phyloP scores from a whole-genome alignment of 192 early-diverging fungal genomes.

The Fimicolochytrium jonesii region DNA sequence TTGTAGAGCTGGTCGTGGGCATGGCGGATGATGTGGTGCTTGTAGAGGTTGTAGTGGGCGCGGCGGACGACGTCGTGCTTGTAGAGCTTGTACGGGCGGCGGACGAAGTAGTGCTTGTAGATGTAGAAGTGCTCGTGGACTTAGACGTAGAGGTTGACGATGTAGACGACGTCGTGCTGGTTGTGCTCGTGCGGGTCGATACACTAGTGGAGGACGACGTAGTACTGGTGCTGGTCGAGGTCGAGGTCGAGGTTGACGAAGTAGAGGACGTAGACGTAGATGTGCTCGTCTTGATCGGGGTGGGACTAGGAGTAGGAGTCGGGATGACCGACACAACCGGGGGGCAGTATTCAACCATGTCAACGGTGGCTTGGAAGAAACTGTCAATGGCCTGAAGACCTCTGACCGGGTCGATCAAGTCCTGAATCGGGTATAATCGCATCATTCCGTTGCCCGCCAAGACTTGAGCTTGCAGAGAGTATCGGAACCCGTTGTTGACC shows the following conservation, averaged over 20 bases:
- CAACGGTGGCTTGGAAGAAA: slow-evolving; percentile 29
- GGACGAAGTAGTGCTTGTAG: slow-evolving; percentile 8
- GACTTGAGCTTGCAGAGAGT: slow-evolving; percentile 32
- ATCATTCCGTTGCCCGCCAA: slow-evolving; percentile 25
- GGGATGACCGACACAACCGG: not conserved
- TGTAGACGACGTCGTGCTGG: slow-evolving; percentile 15
- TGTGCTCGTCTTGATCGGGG: not conserved
- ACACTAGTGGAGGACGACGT: not conserved
- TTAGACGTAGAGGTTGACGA: slow-evolving; percentile 7
- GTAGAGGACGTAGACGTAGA: not conserved
- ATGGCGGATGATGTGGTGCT: too few relatives aligned
- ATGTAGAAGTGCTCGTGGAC: not conserved
- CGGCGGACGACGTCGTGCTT: not conserved
- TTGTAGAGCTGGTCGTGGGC: too few relatives aligned
- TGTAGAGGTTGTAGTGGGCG: too few relatives aligned
- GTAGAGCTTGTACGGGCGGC: not conserved
- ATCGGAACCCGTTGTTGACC: slow-evolving; percentile 4
- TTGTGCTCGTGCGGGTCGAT: slow-evolving; percentile 9
- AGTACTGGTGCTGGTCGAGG: slow-evolving; percentile 13
- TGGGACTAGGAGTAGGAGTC: not conserved
- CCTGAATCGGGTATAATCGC: slow-evolving; percentile 32
- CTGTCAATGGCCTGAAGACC: slow-evolving; percentile 20
- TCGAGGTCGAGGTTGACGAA: not conserved
- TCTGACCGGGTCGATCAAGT: slow-evolving; percentile 26
- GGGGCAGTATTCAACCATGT: slow-evolving; percentile 30